Base-by-base conservation (phyloP, 2,329 filamentous ascomycete species). In the Macroventuria anomochaeta region DNA sequence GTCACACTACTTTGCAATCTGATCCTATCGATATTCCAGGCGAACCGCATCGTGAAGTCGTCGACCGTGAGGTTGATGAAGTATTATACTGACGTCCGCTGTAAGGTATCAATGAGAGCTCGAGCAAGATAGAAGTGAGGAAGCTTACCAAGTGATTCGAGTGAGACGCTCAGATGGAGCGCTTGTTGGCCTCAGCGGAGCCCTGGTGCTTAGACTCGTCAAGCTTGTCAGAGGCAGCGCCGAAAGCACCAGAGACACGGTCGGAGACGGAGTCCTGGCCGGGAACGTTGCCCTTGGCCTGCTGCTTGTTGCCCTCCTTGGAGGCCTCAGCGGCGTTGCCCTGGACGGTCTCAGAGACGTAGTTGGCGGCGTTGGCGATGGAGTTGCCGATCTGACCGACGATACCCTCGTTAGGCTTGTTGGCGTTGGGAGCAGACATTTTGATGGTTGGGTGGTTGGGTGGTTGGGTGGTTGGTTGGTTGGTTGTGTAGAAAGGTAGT, bases 301-400 rank as follows among this genome's bases (percentile, higher is more conserved):
- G 73, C 62, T 69, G 64, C 83, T 89, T 88, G 83, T 89, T 88
- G 79, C 79, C 79, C 78, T 88, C 85, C 84, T 89, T 88, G 77
- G 80, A 84, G 57, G 82, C 77, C 62, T 81, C 80, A 57, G 78
- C 77, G 59, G 79, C 71, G 57, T 79, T 78, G 72, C 86, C 78
- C 79, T 87, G 81, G 71, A 85, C 75, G 68, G 79, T 77, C 81
- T 88, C 87, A 63, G 83, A 76, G 77, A 88, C 85, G 83, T 88
- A 88, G 83, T 87, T 88, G 78, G 78, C 85, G 70, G 81, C 82
- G 77, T 87, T 84, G 80, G 75, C 68, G 60, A 72, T 61, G 40
- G 69, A 70, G 72, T 76, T 76, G 71, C 62, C 57, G 63, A 67
- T 61, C 68, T 75, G 71, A 65, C 74, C 75, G 68, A 77, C 66